Base-by-base conservation (phyloP, 306 rosid species). In the Hippophae gyantsensis region DNA sequence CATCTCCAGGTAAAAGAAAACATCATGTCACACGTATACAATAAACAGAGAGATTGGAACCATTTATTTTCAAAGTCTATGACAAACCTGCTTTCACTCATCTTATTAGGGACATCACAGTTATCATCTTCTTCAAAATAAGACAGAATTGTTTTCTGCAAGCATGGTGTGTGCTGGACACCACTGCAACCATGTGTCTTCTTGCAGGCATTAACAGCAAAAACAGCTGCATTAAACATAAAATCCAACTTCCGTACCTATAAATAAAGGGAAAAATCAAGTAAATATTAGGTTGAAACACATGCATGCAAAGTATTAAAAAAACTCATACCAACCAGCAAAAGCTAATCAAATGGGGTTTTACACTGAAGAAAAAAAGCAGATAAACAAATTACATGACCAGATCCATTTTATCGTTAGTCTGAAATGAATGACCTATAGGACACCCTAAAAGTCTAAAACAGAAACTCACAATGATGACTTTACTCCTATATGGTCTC, bases 201-300 rank as follows among this genome's bases (percentile, higher is more conserved):
- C 44, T 85, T 82, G 65, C 95, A 81, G 25, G 59, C 54, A 72
- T 85, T 78, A 54, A 71, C 64, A 38, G 95, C 86, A 58, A 73
- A 78, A 68, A 74, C 45, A 57, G 81, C 96, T 6, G 96, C 93
- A 71, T 87, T 76, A 70, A 61, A 81, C 88, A 87, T 81, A 54
- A 81, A 80, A 64, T 92, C 93, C 82, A 92, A 66, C 80, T 87
- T 92, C 61, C 77, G 76, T 57, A 87, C 93, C 98, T 90, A 64
- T 18, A 64, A 66, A 62, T 67, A 69, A 65, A 60, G 62, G 46
- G 68, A 53, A 79, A 13, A 57, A 52, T 64, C 48, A 27, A 32
- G 48, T 45, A 7, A 61, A 14, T 61, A 45, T 48, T 18, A 27
- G 55, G 25, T 60, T 18, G 23, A 8, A 38, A 63, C 8, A 13